Evolutionary conservation across 2,329 filamentous ascomycete genomes (phyloP), one percentile per base, ranked within the genome.

Genomic region (Colletotrichum ledebouriae): DNA sequence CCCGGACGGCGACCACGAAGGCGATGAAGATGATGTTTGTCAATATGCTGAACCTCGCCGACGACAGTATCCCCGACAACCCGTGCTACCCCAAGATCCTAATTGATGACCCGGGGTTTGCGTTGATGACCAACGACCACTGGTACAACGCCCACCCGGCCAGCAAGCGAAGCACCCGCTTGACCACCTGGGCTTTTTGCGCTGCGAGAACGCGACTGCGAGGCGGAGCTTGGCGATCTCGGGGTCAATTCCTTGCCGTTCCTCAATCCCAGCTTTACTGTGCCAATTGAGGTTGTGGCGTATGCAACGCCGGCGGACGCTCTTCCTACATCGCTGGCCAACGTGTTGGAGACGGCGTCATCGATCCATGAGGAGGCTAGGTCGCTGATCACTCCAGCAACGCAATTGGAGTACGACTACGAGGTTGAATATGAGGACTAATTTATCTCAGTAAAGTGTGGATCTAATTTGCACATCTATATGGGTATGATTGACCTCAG

Each of bases 41-140:
- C 33, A 65, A 65, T 42, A 66, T 69, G 61, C 50, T 50, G 13
- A 42, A 50, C 25, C 55, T 57, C 17, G 22, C 49, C 15, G 65
- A 75, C 50, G 63, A 73, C 46, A 70, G 72, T 17, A 63, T 74
- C 49, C 17, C 47, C 17, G 67, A 63, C 34, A 75, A 73, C 65
- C 65, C 66, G n/a, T 74, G 73, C 71, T 73, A 69, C 67, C 71
- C 73, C n/a, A 59, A 9, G 13, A 42, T 20, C 2, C 69, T 72
- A 17, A 63, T 70, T 2, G 20, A 58, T 6, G 73, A 75, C 55
- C 72, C 72, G 1, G 73, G 70, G 10, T 75, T 73, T 25, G 70
- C 67, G 10, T 69, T 75, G 10, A 47, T 74, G 17, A 65, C 53
- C 15, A 70, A 67, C 41, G 72, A 74, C 25, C 60, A 47, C 15